Evolutionary conservation across 345 rosid species (phyloP), one percentile per base, ranked within the genome.

Genomic region (Euphorbia pulcherrima): DNA sequence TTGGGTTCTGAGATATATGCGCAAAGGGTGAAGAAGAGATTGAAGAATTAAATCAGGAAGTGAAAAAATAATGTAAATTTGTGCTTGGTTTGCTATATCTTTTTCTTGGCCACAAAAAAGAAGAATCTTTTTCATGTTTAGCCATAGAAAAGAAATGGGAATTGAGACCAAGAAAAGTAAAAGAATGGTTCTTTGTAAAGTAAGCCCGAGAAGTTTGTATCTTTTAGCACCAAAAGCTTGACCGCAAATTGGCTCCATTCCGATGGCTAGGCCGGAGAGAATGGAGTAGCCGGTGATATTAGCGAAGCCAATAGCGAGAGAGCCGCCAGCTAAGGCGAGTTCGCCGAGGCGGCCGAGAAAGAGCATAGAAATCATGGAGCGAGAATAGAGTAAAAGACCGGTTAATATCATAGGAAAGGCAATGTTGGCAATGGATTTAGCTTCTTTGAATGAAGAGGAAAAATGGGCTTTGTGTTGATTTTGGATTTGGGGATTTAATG

Each of bases 251-350:
- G 85, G 81, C 24, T 82, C 85, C 85, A 82, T 79, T 21, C 85
- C 85, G 62, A 67, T 69, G 21, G 97, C 86, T 26, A 92, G 87
- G 68, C 97, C 97, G 2, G 96, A 86, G 62, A 90, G 90, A 61
- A 92, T 77, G 7, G 96, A 5, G n/a, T n/a, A n/a, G n/a, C n/a
- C n/a, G n/a, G n/a, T n/a, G n/a, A n/a, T n/a, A n/a, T n/a, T n/a
- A n/a, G 85, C 85, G 20, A 82, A 79, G 0, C 81, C 85, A 4
- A 82, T 60, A 0, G 85, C 85, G 0, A 82, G 77, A 17, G 86
- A 75, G 29, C 86, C 83, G 17, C 83, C 86, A 7, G 86, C 83
- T 1, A 82, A 62, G 54, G 77, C 61, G 12, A 82, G 82, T 14
- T 77, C 80, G 4, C 86, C 83, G 6, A 79, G 80, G 62, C 74